Evolutionary conservation across 2,329 filamentous ascomycete species (phyloP).

Genomic region (Scedosporium boydii): DNA sequence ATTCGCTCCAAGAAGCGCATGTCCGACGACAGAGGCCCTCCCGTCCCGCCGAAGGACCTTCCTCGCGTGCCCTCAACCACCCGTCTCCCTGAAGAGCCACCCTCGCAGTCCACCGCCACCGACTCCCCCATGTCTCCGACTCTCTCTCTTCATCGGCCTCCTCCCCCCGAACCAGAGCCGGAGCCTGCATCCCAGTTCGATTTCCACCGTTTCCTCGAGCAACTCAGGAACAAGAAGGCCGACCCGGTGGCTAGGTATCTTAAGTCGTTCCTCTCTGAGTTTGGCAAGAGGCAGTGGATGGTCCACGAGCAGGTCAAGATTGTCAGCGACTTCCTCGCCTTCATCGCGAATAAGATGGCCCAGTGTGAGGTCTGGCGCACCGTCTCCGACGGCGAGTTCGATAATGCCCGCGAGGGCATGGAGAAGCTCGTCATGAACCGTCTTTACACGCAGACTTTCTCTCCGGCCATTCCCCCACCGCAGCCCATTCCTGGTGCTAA

Average conservation of each 20-base stretch:
- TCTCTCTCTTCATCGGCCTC: slow-evolving; percentile 48
- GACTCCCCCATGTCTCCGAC: slow-evolving; percentile 34
- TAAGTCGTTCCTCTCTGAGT: slow-evolving; percentile 88
- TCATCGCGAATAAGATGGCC: slow-evolving; percentile 98
- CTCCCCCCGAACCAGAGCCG: slow-evolving; percentile 63
- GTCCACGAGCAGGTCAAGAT: slow-evolving; percentile 99
- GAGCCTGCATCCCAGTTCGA: slow-evolving; percentile 88
- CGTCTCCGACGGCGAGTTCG: slow-evolving; percentile 92
- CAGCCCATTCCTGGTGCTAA: slow-evolving; percentile 62
- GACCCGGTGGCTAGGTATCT: slow-evolving; percentile 94
- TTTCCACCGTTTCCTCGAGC: slow-evolving; percentile 93
- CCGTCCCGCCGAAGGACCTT: slow-evolving; percentile 52
- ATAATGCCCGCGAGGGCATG: slow-evolving; percentile 97
- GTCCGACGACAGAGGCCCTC: slow-evolving; percentile 39
- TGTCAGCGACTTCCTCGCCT: slow-evolving; percentile 89
- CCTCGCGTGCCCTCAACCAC: slow-evolving; percentile 16
- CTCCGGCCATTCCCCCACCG: slow-evolving; percentile 78
- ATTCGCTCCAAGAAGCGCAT: slow-evolving; percentile 26
- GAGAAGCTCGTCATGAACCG: slow-evolving; percentile 99
- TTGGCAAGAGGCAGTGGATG: slow-evolving; percentile 98
- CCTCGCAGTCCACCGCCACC: slow-evolving; percentile 5
- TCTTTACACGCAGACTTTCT: slow-evolving; percentile 91
- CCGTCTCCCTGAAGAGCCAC: slow-evolving; percentile 4
- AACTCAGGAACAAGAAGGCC: slow-evolving; percentile 91
- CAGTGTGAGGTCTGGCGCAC: slow-evolving; percentile 94